These are phyloP conservation scores for Fonsecaea pedrosoi DNA, from an alignment of 2,329 filamentous ascomycete species.

Conservation along the genomic window DNA sequence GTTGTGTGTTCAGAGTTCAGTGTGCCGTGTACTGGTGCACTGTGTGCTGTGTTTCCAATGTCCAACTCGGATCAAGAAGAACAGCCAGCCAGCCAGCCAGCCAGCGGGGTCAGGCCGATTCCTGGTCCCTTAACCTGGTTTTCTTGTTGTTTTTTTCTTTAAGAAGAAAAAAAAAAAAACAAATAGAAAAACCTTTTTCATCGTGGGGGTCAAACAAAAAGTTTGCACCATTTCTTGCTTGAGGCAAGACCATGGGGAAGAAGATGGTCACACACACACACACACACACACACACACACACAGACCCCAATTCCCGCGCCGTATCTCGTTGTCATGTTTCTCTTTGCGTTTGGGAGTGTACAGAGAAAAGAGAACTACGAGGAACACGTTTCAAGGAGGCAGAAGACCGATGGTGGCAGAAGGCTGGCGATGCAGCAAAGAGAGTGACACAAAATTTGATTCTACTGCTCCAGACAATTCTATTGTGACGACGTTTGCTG, in stretches of 20 bases:
- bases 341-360: background rate
- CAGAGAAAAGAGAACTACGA: background rate
- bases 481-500: background rate
- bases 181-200: constrained; percentile 23
- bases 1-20: background rate
- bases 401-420: background rate
- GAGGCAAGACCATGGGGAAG: constrained; percentile 26
- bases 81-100: background rate
- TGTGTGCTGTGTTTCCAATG: background rate
- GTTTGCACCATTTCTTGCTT: constrained; percentile 18
- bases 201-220: constrained; percentile 10
- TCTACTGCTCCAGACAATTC: background rate
- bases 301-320: background rate
- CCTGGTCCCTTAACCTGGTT: constrained; percentile 11
- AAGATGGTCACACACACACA: constrained; percentile 12
- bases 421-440: background rate
- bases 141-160: background rate
- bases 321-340: background rate
- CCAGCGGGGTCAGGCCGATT: constrained; percentile 19
- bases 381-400: background rate
- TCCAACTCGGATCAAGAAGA: background rate
- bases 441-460: background rate
- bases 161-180: too few relatives aligned
- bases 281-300: background rate
- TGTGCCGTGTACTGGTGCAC: background rate